Evolutionary conservation across 208 protist genomes (phyloP).

Genomic region (Wallacemonas sp.): DNA sequence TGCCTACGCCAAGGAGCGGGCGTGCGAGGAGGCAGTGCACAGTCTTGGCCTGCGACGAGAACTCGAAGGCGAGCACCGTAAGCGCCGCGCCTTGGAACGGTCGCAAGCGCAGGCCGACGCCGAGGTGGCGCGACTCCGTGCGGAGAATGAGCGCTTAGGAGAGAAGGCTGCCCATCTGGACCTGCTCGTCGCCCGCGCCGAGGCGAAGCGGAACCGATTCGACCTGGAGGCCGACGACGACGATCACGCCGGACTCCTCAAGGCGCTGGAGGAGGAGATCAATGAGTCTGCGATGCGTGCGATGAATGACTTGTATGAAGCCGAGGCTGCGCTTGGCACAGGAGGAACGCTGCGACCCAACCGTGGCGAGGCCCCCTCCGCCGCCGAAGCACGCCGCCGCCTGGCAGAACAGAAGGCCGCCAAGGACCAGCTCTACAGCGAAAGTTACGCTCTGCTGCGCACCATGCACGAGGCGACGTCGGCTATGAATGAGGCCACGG

Average conservation of each 20-base stretch:
- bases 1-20: constrained; percentile 57
- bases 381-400: constrained; percentile 35
- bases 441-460: constrained; percentile 60
- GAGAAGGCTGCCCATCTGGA: constrained; percentile 72
- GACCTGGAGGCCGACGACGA: constrained; percentile 48
- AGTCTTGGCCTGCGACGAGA: constrained; percentile 28
- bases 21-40: constrained; percentile 39
- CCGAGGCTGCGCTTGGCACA: constrained; percentile 28
- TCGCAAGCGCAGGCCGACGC: neutral
- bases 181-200: constrained; percentile 62
- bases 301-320: constrained; percentile 54
- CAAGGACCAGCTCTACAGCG: constrained; percentile 51
- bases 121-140: constrained; percentile 9
- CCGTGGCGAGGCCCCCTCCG: constrained; percentile 41
- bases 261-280: constrained; percentile 73
- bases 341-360: neutral
- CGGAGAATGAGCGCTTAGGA: constrained; percentile 41
- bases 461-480: constrained; percentile 40
- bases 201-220: constrained; percentile 55
- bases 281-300: constrained; percentile 46
- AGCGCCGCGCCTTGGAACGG: constrained; percentile 20
- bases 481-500: constrained; percentile 59
- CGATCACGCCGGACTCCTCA: constrained; percentile 57
- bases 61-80: constrained; percentile 19
- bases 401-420: constrained; percentile 45